Percentiles rank a stretch among this genome's conserved stretches.
Conservation (phyloP, 768 basidiomycete species). For the Crepidotus variabilis region DNA sequence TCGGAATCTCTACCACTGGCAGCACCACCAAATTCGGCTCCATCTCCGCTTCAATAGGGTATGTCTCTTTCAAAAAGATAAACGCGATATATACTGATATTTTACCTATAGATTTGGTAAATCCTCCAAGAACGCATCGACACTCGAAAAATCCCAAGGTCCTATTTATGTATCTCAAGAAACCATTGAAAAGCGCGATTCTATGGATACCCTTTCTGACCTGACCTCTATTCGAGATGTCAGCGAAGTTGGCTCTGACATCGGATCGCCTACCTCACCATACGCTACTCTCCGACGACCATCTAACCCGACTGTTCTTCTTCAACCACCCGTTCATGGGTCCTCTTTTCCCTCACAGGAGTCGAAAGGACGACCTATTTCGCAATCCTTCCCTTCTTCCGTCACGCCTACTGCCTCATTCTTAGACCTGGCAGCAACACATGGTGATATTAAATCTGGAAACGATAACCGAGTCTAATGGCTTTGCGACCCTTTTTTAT, state of each 20-base stretch:
- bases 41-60: slow-evolving; percentile 5
- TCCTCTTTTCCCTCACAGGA: too few relatives aligned
- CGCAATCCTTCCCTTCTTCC: slow-evolving; percentile 13
- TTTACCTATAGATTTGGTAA: background rate
- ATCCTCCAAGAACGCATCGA: background rate
- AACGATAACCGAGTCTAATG: slow-evolving; percentile 15
- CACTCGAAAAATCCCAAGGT: background rate
- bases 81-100: slow-evolving; percentile 3
- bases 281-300: slow-evolving; percentile 2
- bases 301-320: background rate
- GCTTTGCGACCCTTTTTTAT: background rate
- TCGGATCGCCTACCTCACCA: slow-evolving; percentile 1
- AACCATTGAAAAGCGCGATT: slow-evolving; percentile 25
- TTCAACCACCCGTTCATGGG: background rate
- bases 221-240: slow-evolving; percentile 16
- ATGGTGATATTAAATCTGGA: slow-evolving; percentile 1
- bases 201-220: slow-evolving; percentile 22
- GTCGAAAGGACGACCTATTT: background rate
- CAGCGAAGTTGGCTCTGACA: slow-evolving; percentile 12
- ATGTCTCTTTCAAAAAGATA: background rate
- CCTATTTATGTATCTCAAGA: slow-evolving; percentile 24
- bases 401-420: slow-evolving; percentile 19
- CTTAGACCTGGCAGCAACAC: slow-evolving; percentile 17
- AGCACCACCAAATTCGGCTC: slow-evolving; percentile 10
- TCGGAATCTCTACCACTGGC: slow-evolving; percentile 13